Evolutionary conservation across 2,329 filamentous ascomycete genomes (phyloP).

Genomic region (Thermothelomyces thermophilus): DNA sequence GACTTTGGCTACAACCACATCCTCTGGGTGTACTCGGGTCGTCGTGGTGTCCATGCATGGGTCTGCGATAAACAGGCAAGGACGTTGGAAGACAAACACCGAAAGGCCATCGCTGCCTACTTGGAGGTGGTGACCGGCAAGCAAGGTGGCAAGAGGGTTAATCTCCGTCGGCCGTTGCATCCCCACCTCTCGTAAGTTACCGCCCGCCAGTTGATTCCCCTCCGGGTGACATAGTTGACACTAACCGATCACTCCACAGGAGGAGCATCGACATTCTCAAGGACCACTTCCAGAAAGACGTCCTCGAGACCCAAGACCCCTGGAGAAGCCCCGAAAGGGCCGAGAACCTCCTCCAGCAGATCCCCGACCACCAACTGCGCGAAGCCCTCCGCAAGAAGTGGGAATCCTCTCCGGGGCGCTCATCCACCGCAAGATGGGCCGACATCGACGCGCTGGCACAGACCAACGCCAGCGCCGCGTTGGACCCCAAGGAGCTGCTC

Average conservation of each 20-base stretch:
- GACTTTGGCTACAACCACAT: constrained; percentile 98
- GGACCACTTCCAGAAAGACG: constrained; percentile 73
- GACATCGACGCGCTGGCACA: constrained; percentile 87
- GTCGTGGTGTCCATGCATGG: constrained; percentile 96
- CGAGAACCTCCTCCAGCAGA: constrained; percentile 71
- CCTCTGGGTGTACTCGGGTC: constrained; percentile 96
- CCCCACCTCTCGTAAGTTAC: constrained; percentile 67
- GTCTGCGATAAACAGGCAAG: constrained; percentile 87
- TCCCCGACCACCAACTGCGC: constrained; percentile 73
- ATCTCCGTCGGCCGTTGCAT: constrained; percentile 76
- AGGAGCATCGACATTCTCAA: constrained; percentile 82
- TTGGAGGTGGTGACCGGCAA: constrained; percentile 83
- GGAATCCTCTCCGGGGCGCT: constrained; percentile 72
- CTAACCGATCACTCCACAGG: constrained; percentile 32
- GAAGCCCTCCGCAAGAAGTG: constrained; percentile 83
- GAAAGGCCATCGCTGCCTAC: constrained; percentile 80
- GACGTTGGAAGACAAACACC: constrained; percentile 75
- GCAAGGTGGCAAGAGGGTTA: constrained; percentile 81
- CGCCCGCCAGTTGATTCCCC: not conserved
- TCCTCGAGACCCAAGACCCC: constrained; percentile 79
- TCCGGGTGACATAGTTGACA: not conserved
- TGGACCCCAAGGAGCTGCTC: constrained; percentile 67
- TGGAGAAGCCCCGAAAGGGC: constrained; percentile 66
- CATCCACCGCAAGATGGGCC: constrained; percentile 79
- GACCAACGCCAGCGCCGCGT: constrained; percentile 61